phyloP scores from a whole-genome alignment of 495 filamentous ascomycete species.

The Neurospora sp. region DNA sequence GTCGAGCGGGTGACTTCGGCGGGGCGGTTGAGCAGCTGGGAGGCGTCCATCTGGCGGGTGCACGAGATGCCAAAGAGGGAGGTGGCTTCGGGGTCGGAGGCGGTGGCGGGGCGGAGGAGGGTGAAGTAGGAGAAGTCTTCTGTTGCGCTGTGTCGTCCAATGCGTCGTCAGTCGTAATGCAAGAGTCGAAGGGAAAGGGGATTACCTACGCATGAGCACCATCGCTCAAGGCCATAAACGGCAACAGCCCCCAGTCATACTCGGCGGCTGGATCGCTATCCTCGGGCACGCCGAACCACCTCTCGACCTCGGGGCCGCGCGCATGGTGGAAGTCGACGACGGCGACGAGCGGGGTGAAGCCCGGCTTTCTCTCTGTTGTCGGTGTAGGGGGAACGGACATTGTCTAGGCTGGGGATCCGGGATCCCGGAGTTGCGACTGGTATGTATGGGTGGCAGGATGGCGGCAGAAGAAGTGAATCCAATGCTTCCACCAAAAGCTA shows the following conservation, averaged over 20 bases:
- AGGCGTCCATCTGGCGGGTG: conserved; percentile 80
- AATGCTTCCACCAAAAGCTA: neutral
- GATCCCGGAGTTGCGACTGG: neutral
- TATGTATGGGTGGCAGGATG: neutral
- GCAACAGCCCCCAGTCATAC: conserved; percentile 86
- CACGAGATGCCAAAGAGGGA: conserved; percentile 96
- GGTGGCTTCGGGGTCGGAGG: conserved; percentile 39
- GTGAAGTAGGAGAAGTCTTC: conserved; percentile 99
- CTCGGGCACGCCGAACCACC: conserved; percentile 74
- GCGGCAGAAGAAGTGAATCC: neutral
- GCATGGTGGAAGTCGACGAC: conserved; percentile 98
- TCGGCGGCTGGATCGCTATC: conserved; percentile 70
- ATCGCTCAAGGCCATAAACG: conserved; percentile 96
- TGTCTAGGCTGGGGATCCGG: neutral
- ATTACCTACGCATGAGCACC: conserved; percentile 78
- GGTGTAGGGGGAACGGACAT: conserved; percentile 21
- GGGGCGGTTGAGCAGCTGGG: conserved; percentile 61
- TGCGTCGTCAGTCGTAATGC: neutral
- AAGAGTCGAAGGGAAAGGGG: neutral
- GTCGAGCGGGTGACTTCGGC: conserved; percentile 89
- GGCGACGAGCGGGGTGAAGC: conserved; percentile 59
- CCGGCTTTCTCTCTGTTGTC: conserved; percentile 5
- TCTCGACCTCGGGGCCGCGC: conserved; percentile 88
- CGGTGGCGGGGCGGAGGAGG: conserved; percentile 57
- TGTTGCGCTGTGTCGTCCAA: conserved; percentile 44